Conservation (phyloP, 345 rosid genomes). For the Populus euphratica region DNA sequence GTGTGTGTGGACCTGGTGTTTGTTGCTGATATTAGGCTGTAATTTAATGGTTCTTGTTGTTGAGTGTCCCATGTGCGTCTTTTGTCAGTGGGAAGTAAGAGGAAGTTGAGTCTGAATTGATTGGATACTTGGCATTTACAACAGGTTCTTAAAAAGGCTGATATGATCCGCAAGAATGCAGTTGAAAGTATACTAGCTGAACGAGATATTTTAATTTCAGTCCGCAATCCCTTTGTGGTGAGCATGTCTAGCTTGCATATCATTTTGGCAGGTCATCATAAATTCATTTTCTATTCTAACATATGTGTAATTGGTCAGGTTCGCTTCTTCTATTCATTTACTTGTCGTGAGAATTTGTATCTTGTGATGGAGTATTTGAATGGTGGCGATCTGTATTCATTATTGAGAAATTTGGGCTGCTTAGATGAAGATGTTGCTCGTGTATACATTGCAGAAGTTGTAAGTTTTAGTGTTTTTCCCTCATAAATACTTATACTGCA, state of each 20-base stretch:
- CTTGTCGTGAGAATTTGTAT: slow-evolving; percentile 96
- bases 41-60: not conserved
- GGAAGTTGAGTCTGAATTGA: slow-evolving; percentile 6
- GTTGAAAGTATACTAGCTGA: slow-evolving; percentile 99
- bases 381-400: slow-evolving; percentile 96
- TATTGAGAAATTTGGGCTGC: slow-evolving; percentile 96
- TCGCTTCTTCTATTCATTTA: slow-evolving; percentile 98
- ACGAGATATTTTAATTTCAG: slow-evolving; percentile 98
- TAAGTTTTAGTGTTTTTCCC: slow-evolving; percentile 39
- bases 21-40: not conserved
- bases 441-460: slow-evolving; percentile 97
- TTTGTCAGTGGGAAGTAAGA: not conserved
- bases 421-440: slow-evolving; percentile 97
- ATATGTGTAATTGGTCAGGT: slow-evolving; percentile 56
- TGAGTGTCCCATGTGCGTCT: not conserved
- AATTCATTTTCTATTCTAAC: slow-evolving; percentile 25
- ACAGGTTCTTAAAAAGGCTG: slow-evolving; percentile 98
- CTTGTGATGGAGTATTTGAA: slow-evolving; percentile 99
- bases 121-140: slow-evolving; percentile 14
- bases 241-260: slow-evolving; percentile 50
- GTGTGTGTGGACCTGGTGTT: not conserved
- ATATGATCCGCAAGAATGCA: slow-evolving; percentile 99
- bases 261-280: slow-evolving; percentile 20
- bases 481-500: not conserved
- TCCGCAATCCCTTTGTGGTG: slow-evolving; percentile 99